phyloP scores from a whole-genome alignment of 1,284 basidiomycete genomes.

The Malassezia cuniculi region DNA sequence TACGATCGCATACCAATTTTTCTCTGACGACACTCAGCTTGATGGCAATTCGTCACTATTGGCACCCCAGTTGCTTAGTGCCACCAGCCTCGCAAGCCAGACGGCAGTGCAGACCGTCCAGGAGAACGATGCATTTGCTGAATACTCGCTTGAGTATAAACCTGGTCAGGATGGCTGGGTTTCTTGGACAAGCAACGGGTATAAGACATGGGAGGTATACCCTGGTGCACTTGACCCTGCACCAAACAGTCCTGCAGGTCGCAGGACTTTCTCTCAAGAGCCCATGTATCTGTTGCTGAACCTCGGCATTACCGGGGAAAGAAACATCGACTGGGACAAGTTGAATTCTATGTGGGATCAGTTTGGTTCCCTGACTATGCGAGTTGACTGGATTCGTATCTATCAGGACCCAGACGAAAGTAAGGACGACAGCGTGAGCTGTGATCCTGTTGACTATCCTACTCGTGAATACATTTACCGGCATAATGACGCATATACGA shows the following conservation, averaged over 20 bases:
- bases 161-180: slow-evolving; percentile 12
- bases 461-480: no score
- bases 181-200: slow-evolving; percentile 22
- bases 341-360: no score
- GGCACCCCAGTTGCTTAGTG: slow-evolving; percentile 33
- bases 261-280: slow-evolving; percentile 58
- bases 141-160: slow-evolving; percentile 9
- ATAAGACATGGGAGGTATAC: slow-evolving; percentile 49
- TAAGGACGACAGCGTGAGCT: slow-evolving; percentile 51
- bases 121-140: slow-evolving; percentile 1
- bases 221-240: slow-evolving; percentile 62
- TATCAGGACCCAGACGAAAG: slow-evolving; percentile 44
- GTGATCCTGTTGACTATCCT: no score
- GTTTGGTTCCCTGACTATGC: no score
- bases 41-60: slow-evolving; percentile 27
- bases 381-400: slow-evolving; percentile 19
- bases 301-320: slow-evolving; percentile 24
- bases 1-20: slow-evolving; percentile 19
- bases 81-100: slow-evolving; percentile 5
- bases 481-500: no score
- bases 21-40: slow-evolving; percentile 19
- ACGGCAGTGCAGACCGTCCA: slow-evolving; percentile 4
- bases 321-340: background rate
- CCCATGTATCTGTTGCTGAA: slow-evolving; percentile 36
- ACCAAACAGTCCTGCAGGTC: slow-evolving; percentile 54